Conservation (phyloP, 768 basidiomycete genomes). For the Termitomyces sp. region DNA sequence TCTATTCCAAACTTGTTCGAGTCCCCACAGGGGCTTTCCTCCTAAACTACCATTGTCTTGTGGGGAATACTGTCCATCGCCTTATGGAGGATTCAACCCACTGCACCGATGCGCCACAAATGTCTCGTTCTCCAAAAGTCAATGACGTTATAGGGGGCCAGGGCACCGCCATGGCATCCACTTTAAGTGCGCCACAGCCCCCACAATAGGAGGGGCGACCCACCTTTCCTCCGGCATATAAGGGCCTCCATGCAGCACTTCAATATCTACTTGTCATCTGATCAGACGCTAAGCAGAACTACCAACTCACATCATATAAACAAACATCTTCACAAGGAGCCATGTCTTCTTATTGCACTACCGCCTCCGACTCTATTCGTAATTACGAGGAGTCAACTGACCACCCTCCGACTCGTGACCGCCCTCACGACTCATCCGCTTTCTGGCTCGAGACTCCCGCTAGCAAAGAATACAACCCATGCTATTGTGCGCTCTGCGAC, state of each 20-base stretch:
- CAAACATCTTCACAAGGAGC: too few species aligned
- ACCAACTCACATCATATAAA: not conserved
- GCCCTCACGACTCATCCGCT: not conserved
- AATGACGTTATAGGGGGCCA: not conserved
- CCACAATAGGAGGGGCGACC: conserved; percentile 2
- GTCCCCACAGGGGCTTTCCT: not conserved
- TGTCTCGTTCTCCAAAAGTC: not conserved
- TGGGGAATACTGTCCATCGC: not conserved
- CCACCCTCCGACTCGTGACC: not conserved
- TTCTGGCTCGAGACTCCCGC: not conserved
- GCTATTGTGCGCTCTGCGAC: conserved; percentile 6
- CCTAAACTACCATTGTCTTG: not conserved
- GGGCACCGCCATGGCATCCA: not conserved
- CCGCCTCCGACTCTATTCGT: not conserved
- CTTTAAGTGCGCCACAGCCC: conserved; percentile 3
- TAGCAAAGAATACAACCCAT: not conserved
- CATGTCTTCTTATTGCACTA: not conserved
- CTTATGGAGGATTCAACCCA: not conserved
- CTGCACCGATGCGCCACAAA: not conserved
- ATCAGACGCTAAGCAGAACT: too few species aligned
- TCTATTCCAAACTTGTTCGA: not conserved
- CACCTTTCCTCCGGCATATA: conserved; percentile 6
- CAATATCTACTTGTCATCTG: too few species aligned
- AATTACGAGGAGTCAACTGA: not conserved
- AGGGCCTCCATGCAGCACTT: not conserved